These are phyloP conservation scores for Venturia pyrina DNA, from an alignment of 2,329 filamentous ascomycete species.

Conservation along the genomic window DNA sequence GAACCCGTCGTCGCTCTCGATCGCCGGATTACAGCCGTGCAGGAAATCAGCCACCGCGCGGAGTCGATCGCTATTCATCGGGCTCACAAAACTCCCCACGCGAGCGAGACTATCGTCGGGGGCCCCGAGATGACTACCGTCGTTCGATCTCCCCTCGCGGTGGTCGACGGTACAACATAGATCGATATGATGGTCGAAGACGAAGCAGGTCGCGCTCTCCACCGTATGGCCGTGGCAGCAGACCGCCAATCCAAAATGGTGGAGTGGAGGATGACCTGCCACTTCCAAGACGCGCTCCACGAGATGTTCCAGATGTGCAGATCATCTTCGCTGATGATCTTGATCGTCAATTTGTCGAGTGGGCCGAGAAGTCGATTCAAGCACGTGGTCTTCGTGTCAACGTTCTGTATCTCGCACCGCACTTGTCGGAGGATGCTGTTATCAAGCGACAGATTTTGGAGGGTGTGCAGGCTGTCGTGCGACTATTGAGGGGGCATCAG, in stretches of 20 bases:
- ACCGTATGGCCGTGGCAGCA: not conserved
- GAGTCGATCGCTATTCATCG: slow-evolving; percentile 28
- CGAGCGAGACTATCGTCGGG: slow-evolving; percentile 33
- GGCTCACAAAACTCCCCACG: slow-evolving; percentile 26
- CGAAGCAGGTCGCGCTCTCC: slow-evolving; percentile 61
- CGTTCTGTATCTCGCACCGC: slow-evolving; percentile 68
- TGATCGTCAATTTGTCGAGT: slow-evolving; percentile 63
- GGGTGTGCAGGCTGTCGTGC: slow-evolving; percentile 76
- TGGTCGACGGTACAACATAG: slow-evolving; percentile 28
- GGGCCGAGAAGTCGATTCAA: slow-evolving; percentile 69
- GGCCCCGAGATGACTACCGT: slow-evolving; percentile 23
- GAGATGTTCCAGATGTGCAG: slow-evolving; percentile 80
- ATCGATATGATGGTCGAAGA: slow-evolving; percentile 41
- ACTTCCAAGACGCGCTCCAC: slow-evolving; percentile 61
- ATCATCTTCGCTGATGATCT: slow-evolving; percentile 73
- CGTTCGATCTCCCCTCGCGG: slow-evolving; percentile 25
- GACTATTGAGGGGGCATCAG: slow-evolving; percentile 62
- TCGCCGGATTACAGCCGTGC: slow-evolving; percentile 51
- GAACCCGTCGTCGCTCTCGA: slow-evolving; percentile 44
- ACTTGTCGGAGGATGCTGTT: slow-evolving; percentile 67
- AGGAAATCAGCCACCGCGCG: slow-evolving; percentile 41
- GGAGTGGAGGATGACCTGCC: slow-evolving; percentile 44
- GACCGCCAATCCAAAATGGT: not conserved
- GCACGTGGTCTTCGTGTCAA: slow-evolving; percentile 63
- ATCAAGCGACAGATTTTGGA: slow-evolving; percentile 78